These are phyloP conservation scores for Phytophthora pini DNA, from an alignment of 352 stramenopile species.

Conservation along the genomic window DNA sequence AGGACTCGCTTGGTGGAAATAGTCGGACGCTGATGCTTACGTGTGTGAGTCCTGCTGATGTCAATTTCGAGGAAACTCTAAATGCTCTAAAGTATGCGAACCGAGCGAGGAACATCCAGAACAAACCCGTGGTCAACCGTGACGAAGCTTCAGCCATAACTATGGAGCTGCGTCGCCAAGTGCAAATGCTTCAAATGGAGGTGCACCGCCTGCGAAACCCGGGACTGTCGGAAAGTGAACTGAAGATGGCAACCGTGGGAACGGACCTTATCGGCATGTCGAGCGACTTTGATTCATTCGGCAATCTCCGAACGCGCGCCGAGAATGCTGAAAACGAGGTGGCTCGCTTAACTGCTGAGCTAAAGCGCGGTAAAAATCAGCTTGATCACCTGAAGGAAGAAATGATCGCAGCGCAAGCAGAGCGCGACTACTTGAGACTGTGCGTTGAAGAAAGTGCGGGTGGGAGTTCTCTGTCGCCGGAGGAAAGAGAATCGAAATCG, in stretches of 20 bases:
- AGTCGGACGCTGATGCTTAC: conserved; percentile 93
- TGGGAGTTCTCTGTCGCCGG: conserved; percentile 24
- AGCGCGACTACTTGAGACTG: conserved; percentile 79
- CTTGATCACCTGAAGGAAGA: conserved; percentile 86
- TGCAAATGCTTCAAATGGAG: conserved; percentile 84
- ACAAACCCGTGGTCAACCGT: conserved; percentile 88
- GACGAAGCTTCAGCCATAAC: conserved; percentile 80
- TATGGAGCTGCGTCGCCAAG: conserved; percentile 76
- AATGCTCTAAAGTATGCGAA: conserved; percentile 94
- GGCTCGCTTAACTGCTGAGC: conserved; percentile 65
- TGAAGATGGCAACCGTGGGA: conserved; percentile 67
- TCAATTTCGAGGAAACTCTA: conserved; percentile 93
- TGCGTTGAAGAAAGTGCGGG: conserved; percentile 64
- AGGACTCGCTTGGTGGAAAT: conserved; percentile 93
- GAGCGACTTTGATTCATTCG: conserved; percentile 80
- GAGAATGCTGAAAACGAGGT: conserved; percentile 88
- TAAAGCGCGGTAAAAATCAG: conserved; percentile 82
- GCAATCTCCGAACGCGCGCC: conserved; percentile 69
- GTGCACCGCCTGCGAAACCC: conserved; percentile 84
- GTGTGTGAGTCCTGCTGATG: conserved; percentile 92
- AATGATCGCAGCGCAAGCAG: conserved; percentile 86
- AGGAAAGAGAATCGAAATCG: conserved; percentile 64
- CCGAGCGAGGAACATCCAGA: conserved; percentile 91
- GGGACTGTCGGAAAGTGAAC: conserved; percentile 79
- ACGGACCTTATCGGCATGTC: conserved; percentile 72